Evolutionary conservation across 805 yeast species (phyloP).

Genomic region (Saccharomycodes ludwigii): DNA sequence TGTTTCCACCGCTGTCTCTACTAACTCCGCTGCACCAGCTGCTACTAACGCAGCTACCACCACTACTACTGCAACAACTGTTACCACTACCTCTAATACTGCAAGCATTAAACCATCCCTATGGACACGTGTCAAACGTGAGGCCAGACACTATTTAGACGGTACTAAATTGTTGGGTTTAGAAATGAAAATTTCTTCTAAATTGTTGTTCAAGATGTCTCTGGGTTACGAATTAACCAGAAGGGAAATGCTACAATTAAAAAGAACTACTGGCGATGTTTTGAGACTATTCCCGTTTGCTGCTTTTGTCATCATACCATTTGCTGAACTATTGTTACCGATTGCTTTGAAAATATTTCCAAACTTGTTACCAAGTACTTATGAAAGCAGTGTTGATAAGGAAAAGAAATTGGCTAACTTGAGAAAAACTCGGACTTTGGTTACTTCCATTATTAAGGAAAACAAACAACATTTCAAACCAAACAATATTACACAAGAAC

Average conservation of each 20-base stretch:
- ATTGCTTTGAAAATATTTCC: constrained; percentile 89
- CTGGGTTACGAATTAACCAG: constrained; percentile 87
- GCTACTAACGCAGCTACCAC: background rate
- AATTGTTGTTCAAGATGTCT: constrained; percentile 66
- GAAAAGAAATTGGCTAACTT: constrained; percentile 45
- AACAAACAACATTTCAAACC: constrained; percentile 66
- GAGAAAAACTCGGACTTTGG: constrained; percentile 50
- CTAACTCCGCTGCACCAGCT: constrained; percentile 1
- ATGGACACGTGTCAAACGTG: constrained; percentile 84
- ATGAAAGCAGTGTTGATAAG: constrained; percentile 51
- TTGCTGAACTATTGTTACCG: constrained; percentile 86
- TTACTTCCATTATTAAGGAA: constrained; percentile 48
- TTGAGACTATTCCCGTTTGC: constrained; percentile 86
- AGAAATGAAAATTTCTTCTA: constrained; percentile 75
- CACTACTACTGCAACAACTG: background rate
- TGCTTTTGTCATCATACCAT: constrained; percentile 81
- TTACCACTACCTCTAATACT: background rate
- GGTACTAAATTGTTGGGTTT: constrained; percentile 90
- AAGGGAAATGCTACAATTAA: constrained; percentile 79
- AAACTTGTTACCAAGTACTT: constrained; percentile 85
- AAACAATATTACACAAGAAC: constrained; percentile 52
- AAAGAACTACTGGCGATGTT: constrained; percentile 77
- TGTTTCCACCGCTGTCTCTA: too few species aligned
- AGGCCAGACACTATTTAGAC: constrained; percentile 84
- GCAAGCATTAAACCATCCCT: constrained; percentile 33